Evolutionary conservation across 116 monocot species (phyloP).

Genomic region (Thalassia testudinum): DNA sequence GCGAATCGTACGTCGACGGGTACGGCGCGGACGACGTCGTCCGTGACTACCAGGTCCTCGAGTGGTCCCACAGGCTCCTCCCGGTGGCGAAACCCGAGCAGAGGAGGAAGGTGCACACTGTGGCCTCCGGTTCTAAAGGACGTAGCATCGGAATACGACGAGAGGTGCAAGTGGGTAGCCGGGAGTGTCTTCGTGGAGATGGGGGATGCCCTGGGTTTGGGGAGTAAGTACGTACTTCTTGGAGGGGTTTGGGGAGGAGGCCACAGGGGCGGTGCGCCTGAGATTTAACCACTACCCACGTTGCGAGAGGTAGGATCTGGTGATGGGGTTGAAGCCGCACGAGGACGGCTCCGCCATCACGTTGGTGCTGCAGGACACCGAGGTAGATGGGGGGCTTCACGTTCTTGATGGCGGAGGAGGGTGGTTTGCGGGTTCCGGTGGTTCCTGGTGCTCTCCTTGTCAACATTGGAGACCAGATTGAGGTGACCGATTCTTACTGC

Average conservation of each 20-base stretch:
- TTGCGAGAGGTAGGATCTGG: conserved; percentile 44
- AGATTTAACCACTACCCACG: conserved; percentile 61
- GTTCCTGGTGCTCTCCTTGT: conserved; percentile 35
- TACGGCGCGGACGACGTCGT: conserved; percentile 47
- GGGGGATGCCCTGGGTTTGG: conserved; percentile 22
- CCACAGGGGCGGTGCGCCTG: conserved; percentile 5
- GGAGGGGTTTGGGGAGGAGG: conserved; percentile 16
- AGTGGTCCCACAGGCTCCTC: conserved; percentile 58
- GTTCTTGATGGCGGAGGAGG: conserved; percentile 24
- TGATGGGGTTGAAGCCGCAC: conserved; percentile 49
- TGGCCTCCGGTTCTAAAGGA: conserved; percentile 58
- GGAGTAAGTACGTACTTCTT: conserved; percentile 35
- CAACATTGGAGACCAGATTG: conserved; percentile 44
- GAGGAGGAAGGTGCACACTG: conserved; percentile 22
- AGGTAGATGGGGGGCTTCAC: conserved; percentile 33
- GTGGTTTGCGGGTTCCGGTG: conserved; percentile 37
- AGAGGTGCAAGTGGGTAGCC: not conserved
- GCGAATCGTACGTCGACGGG: too few relatives aligned
- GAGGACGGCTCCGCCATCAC: conserved; percentile 29
- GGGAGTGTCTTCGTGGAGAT: conserved; percentile 14
- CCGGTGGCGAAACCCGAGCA: conserved; percentile 39
- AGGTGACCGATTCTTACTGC: too few relatives aligned
- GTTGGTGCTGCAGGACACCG: conserved; percentile 4
- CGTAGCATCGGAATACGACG: not conserved
- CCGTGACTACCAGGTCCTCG: conserved; percentile 29